A percentile compares a stretch with the other conserved stretches of the same genome.
Conservation (phyloP, 441 rosid species). For the Bruguiera hainesii region DNA sequence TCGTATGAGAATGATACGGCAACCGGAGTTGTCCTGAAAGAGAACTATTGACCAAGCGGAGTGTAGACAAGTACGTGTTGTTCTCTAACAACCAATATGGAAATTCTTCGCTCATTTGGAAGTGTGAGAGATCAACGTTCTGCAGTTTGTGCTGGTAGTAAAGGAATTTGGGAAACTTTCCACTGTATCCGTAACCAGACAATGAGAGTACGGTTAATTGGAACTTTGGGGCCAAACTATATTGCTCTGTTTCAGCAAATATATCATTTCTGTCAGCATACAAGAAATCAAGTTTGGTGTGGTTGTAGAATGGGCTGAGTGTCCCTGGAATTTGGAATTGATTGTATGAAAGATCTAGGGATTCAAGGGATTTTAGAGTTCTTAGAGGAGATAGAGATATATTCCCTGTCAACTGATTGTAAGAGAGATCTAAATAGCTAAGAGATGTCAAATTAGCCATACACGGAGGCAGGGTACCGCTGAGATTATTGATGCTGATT, state of each 20-base stretch:
- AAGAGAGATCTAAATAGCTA: not conserved
- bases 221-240: constrained; percentile 1
- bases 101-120: not conserved
- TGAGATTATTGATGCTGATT: not conserved
- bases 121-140: constrained; percentile 11
- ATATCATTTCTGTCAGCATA: not conserved
- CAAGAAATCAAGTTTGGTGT: constrained; percentile 12
- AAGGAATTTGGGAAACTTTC: constrained; percentile 19
- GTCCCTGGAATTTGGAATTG: constrained; percentile 13
- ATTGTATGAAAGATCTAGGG: not conserved
- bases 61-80: not conserved
- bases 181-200: not conserved
- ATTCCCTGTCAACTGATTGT: constrained; percentile 13
- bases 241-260: not conserved
- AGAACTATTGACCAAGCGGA: constrained; percentile 8
- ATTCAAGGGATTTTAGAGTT: constrained; percentile 4
- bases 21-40: constrained; percentile 12
- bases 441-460: not conserved
- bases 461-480: not conserved
- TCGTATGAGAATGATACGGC: not conserved
- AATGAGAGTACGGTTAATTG: not conserved
- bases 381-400: constrained; percentile 4
- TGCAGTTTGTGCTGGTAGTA: constrained; percentile 17
- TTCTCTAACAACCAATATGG: constrained; percentile 34
- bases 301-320: constrained; percentile 20